These are phyloP conservation scores for Fusarium dlaminii DNA, from an alignment of 2,329 filamentous ascomycete genomes.

Conservation along the genomic window DNA sequence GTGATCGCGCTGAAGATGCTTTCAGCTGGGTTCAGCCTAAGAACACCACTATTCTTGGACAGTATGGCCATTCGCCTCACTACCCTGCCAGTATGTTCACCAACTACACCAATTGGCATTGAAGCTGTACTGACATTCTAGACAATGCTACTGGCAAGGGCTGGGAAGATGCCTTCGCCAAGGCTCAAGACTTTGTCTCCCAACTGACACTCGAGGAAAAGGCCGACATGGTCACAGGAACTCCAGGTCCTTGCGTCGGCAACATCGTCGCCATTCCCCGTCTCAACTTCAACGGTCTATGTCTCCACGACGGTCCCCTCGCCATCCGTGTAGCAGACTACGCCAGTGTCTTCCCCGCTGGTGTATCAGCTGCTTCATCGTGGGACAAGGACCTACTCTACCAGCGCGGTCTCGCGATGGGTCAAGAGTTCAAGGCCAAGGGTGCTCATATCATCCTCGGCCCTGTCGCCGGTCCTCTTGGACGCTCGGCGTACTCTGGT, in stretches of 20 bases:
- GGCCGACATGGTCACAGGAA: slow-evolving; percentile 48
- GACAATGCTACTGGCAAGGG: slow-evolving; percentile 50
- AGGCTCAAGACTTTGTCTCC: slow-evolving; percentile 48
- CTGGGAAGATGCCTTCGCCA: slow-evolving; percentile 50
- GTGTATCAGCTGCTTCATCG: slow-evolving; percentile 66
- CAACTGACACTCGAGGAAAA: slow-evolving; percentile 46
- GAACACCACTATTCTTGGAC: slow-evolving; percentile 53
- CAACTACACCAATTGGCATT: background rate
- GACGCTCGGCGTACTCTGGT: slow-evolving; percentile 58
- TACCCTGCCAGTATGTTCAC: slow-evolving; percentile 50
- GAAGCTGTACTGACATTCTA: slow-evolving; percentile 29
- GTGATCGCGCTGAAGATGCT: slow-evolving; percentile 39
- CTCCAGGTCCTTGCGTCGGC: slow-evolving; percentile 47
- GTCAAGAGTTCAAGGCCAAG: slow-evolving; percentile 73
- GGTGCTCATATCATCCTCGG: slow-evolving; percentile 74
- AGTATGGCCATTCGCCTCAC: slow-evolving; percentile 51
- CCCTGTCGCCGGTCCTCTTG: slow-evolving; percentile 53
- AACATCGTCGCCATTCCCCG: slow-evolving; percentile 52
- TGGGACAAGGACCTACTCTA: slow-evolving; percentile 80
- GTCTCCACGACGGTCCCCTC: slow-evolving; percentile 51
- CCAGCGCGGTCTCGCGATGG: slow-evolving; percentile 63
- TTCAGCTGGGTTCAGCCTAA: slow-evolving; percentile 53
- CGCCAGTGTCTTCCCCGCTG: slow-evolving; percentile 58
- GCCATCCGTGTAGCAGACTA: slow-evolving; percentile 51
- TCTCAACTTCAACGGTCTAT: slow-evolving; percentile 55